These are phyloP conservation scores for Alliaria petiolata DNA, from an alignment of 345 rosid species.

Conservation along the genomic window DNA sequence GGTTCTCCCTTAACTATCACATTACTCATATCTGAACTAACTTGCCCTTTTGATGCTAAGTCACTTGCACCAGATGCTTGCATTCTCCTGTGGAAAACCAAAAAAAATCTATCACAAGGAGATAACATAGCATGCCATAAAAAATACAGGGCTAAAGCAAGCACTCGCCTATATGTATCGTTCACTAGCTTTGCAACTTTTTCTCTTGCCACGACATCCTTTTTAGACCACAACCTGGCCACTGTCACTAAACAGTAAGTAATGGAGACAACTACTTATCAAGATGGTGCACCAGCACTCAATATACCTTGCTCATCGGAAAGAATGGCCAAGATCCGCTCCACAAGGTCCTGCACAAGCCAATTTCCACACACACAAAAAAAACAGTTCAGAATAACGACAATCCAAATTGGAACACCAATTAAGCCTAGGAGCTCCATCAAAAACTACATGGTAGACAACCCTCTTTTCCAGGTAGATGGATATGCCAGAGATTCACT, in stretches of 20 bases:
- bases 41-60: slow-evolving; percentile 69
- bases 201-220: slow-evolving; percentile 62
- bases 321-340: slow-evolving; percentile 59
- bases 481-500: neutral
- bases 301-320: slow-evolving; percentile 71
- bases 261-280: neutral
- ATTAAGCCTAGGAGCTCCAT: neutral
- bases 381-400: neutral
- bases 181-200: slow-evolving; percentile 81
- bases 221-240: slow-evolving; percentile 63
- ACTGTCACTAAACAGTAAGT: slow-evolving; percentile 39
- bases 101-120: slow-evolving; percentile 3
- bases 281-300: neutral
- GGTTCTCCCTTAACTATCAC: slow-evolving; percentile 54
- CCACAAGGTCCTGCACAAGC: slow-evolving; percentile 74
- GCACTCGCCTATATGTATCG: slow-evolving; percentile 67
- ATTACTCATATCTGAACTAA: slow-evolving; percentile 58
- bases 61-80: slow-evolving; percentile 82
- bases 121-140: too few relatives aligned
- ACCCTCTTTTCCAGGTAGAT: neutral
- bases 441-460: neutral
- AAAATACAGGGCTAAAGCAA: neutral
- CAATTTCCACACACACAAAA: neutral
- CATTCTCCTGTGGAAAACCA: slow-evolving; percentile 65
- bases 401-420: neutral